phyloP scores from a whole-genome alignment of 2,329 filamentous ascomycete genomes.

The Aspergillus sp. region DNA sequence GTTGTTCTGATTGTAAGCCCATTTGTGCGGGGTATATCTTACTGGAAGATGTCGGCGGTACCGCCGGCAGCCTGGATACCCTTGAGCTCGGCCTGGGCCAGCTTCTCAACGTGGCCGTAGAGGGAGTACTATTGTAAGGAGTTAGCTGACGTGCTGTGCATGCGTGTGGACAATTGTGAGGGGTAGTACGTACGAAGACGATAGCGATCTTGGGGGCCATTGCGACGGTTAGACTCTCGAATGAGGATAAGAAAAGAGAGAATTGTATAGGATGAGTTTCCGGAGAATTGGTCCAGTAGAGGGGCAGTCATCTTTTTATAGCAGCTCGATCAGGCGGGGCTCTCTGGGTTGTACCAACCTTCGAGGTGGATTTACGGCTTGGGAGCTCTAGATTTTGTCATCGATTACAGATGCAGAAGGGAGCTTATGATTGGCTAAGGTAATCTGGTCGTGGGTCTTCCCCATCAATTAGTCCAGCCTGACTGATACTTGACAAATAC shows the following conservation, averaged over 20 bases:
- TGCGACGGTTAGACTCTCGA: slow-evolving; percentile 38
- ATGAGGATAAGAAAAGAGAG: slow-evolving; percentile 6
- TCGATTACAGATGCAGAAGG: slow-evolving; percentile 30
- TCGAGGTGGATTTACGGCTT: neutral
- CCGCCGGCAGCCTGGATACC: slow-evolving; percentile 90
- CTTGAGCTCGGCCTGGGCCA: slow-evolving; percentile 88
- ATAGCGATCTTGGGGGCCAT: slow-evolving; percentile 95
- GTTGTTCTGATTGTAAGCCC: neutral
- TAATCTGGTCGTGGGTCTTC: slow-evolving; percentile 2
- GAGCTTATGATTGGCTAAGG: slow-evolving; percentile 9
- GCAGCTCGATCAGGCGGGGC: neutral
- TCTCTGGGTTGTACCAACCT: neutral
- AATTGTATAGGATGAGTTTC: neutral
- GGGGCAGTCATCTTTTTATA: neutral
- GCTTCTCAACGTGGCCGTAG: slow-evolving; percentile 84
- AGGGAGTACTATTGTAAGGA: slow-evolving; percentile 72
- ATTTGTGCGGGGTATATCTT: slow-evolving; percentile 34
- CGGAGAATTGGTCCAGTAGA: neutral
- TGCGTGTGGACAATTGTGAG: neutral
- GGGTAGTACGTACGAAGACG: slow-evolving; percentile 68
- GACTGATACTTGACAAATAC: slow-evolving; percentile 42
- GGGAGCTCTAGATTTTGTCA: slow-evolving; percentile 26
- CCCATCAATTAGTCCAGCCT: slow-evolving; percentile 32
- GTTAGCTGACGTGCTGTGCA: slow-evolving; percentile 10
- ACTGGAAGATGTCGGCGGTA: slow-evolving; percentile 80